Conservation (phyloP, 83 land plant genomes). For the Diphasiastrum complanatum region DNA sequence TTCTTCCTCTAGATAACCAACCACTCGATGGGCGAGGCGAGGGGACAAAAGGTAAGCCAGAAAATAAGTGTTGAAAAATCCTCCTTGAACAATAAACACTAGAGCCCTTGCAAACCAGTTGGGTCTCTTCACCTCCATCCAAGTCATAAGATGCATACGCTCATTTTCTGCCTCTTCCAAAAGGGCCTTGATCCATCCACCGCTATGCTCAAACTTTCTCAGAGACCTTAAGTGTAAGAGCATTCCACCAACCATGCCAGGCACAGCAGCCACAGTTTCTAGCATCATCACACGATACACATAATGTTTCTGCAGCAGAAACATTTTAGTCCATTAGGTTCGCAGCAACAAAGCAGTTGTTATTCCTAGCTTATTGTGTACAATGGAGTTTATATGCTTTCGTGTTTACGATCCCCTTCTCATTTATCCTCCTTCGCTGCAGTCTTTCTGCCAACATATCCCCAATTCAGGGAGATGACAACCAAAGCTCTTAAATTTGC, state of each 20-base stretch:
- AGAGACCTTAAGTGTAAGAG: constrained; percentile 70
- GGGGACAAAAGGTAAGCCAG: constrained; percentile 72
- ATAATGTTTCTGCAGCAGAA: constrained; percentile 56
- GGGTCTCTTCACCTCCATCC: constrained; percentile 84
- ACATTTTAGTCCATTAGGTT: no score
- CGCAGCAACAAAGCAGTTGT: no score
- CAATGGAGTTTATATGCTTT: no score
- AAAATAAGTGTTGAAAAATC: constrained; percentile 85
- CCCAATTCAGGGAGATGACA: no score
- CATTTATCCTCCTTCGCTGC: no score
- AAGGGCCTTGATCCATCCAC: constrained; percentile 90
- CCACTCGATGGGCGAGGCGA: constrained; percentile 73
- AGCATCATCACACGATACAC: constrained; percentile 96
- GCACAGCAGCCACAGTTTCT: constrained; percentile 97
- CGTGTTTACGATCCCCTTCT: no score
- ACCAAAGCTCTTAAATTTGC: no score
- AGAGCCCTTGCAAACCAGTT: constrained; percentile 80
- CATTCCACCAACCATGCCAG: constrained; percentile 99
- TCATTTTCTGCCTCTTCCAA: constrained; percentile 97
- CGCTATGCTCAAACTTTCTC: constrained; percentile 80
- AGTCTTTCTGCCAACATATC: no score
- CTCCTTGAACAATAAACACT: constrained; percentile 77
- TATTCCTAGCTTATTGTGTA: no score
- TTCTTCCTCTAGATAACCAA: constrained; percentile 92
- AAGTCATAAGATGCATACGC: constrained; percentile 96